Conservation (phyloP, 371 early-diverging fungal genomes). For the Batkoa obscura region DNA sequence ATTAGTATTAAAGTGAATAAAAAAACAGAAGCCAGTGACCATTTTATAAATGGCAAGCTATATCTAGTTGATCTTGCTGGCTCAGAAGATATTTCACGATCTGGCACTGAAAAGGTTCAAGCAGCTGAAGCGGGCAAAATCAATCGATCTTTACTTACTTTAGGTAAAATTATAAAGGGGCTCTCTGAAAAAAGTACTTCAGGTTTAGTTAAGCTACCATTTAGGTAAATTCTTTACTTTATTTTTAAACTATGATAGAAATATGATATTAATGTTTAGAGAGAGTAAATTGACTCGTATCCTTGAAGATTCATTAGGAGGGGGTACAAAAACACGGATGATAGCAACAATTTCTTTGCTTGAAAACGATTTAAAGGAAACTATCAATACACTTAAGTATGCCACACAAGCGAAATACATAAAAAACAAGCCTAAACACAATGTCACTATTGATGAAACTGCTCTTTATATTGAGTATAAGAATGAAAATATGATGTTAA, state of each 20-base stretch:
- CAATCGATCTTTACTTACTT: conserved; percentile 67
- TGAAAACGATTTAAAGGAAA: conserved; percentile 87
- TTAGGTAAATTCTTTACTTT: conserved; percentile 2
- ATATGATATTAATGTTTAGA: conserved; percentile 80
- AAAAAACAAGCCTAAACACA: conserved; percentile 95
- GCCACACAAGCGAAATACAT: conserved; percentile 94
- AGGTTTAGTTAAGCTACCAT: conserved; percentile 21
- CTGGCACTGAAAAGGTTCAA: conserved; percentile 65
- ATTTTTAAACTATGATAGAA: conserved; percentile 1
- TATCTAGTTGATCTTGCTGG: conserved; percentile 96
- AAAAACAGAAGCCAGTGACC: conserved; percentile 52
- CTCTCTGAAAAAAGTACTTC: conserved; percentile 37
- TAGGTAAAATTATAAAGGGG: conserved; percentile 81
- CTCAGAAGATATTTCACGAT: conserved; percentile 77
- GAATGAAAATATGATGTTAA: conserved; percentile 17
- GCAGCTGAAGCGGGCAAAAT: conserved; percentile 81
- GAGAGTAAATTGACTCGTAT: conserved; percentile 97
- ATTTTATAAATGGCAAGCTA: conserved; percentile 68
- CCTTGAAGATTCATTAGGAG: conserved; percentile 95
- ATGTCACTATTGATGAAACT: conserved; percentile 53
- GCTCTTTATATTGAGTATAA: conserved; percentile 53
- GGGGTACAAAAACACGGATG: conserved; percentile 87
- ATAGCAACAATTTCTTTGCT: conserved; percentile 94
- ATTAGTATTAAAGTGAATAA: conserved; percentile 61
- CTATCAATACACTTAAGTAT: conserved; percentile 86